Evolutionary conservation across 2,329 filamentous ascomycete species (phyloP), one percentile per base, ranked within the genome.

Genomic region (Pestalotiopsis sp.): DNA sequence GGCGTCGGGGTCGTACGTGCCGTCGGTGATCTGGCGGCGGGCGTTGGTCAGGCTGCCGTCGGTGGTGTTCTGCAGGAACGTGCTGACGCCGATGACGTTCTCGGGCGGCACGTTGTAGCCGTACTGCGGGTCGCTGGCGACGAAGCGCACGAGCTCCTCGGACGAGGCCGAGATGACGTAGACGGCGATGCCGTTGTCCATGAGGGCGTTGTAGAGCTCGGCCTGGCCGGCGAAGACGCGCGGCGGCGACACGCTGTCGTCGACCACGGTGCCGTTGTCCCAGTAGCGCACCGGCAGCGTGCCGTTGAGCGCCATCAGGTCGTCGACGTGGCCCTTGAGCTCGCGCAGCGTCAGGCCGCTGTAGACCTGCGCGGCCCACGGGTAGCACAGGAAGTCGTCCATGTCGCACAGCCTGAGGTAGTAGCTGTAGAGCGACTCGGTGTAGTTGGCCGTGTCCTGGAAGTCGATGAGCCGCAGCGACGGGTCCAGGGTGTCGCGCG

Each of bases 141-240:
- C 80, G 81, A 84, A 83, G 65, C 82, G 80, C 17, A 84, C 82
- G 7, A 84, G 76, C 72, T 84, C 82, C 70, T 84, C 82, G n/a
- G 77, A 76, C 1, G 82, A 73, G 5, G 82, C 82, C 25, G 76
- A 82, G 56, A 84, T 71, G 25, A 84, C 78, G 69, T 84, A 84
- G 23, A 84, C 82, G 2, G 78, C 77, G 56, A 84, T 84, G 25
- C 81, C 81, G 70, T 84, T 81, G 56, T 70, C 72, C 80, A 81
- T 82, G 20, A 84, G 79, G 6, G 76, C 76, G 71, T 82, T 81
- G 78, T 80, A 84, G 7, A 84, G 79, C 75, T 84, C 82, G 4
- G 77, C 76, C 72, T 84, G 82, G 7, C 80, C 81, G 7, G 75
- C 70, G 61, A 82, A 84, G 58, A 82, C 67, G 62, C 74, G 76